These are phyloP conservation scores for Penicillium oxalicum DNA, from an alignment of 2,329 filamentous ascomycete species.

Conservation along the genomic window DNA sequence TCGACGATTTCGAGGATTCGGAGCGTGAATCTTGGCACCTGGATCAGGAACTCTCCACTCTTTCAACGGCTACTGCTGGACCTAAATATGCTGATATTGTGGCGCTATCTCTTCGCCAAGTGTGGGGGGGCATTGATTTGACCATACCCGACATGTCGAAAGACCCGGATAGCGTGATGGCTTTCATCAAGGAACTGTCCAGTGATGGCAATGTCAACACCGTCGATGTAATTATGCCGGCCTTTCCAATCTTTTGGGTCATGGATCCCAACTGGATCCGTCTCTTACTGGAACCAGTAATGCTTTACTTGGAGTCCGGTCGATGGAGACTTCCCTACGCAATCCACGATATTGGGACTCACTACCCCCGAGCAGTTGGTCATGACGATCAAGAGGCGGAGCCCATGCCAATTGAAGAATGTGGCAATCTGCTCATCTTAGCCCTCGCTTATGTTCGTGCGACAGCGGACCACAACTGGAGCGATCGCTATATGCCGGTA, in stretches of 20 bases:
- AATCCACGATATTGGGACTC: slow-evolving; percentile 39
- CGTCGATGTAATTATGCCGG: slow-evolving; percentile 40
- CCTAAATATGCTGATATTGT: slow-evolving; percentile 40
- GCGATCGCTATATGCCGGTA: slow-evolving; percentile 29
- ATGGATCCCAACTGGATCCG: slow-evolving; percentile 41
- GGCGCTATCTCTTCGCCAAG: slow-evolving; percentile 37
- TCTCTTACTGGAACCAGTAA: slow-evolving; percentile 40
- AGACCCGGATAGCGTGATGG: slow-evolving; percentile 27
- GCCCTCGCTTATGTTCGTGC: slow-evolving; percentile 35
- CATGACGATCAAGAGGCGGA: slow-evolving; percentile 37
- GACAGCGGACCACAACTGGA: slow-evolving; percentile 36
- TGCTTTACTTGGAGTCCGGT: slow-evolving; percentile 38
- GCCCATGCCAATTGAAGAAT: slow-evolving; percentile 41
- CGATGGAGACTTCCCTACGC: slow-evolving; percentile 35
- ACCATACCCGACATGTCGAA: slow-evolving; percentile 33
- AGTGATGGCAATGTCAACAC: slow-evolving; percentile 42
- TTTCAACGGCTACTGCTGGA: slow-evolving; percentile 29
- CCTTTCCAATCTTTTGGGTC: slow-evolving; percentile 41
- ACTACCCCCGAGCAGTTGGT: slow-evolving; percentile 39
- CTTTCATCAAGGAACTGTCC: slow-evolving; percentile 42
- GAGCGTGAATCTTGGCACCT: slow-evolving; percentile 29
- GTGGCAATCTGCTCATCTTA: slow-evolving; percentile 37
- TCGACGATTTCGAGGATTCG: slow-evolving; percentile 38
- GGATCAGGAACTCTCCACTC: slow-evolving; percentile 26
- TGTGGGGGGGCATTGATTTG: slow-evolving; percentile 39